Conservation (phyloP, 176 grass and related monocot species). For the Oryza nivara region DNA sequence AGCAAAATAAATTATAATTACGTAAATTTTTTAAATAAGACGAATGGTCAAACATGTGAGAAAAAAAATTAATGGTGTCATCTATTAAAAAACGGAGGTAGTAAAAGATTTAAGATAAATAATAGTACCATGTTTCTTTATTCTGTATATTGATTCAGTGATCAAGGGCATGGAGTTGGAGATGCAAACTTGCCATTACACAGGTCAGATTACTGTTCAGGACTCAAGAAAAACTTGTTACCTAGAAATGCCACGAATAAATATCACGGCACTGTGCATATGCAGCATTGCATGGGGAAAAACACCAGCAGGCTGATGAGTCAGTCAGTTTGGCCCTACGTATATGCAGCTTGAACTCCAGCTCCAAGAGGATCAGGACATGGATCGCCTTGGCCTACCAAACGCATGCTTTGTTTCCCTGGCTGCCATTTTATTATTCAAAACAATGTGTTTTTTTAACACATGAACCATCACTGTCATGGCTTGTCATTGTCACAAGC, state of each 20-base stretch:
- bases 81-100: too few species aligned
- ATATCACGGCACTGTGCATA: not conserved
- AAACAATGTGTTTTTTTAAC: not conserved
- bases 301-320: not conserved
- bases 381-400: constrained; percentile 31
- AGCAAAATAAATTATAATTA: too few species aligned
- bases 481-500: constrained; percentile 50
- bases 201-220: constrained; percentile 7
- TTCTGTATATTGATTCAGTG: not conserved
- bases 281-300: not conserved
- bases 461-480: constrained; percentile 42
- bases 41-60: too few species aligned
- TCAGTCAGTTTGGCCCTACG: not conserved
- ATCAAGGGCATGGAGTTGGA: not conserved
- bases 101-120: not conserved
- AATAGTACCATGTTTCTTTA: too few species aligned
- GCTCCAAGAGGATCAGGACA: constrained; percentile 42
- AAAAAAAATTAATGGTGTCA: too few species aligned
- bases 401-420: constrained; percentile 13
- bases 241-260: not conserved
- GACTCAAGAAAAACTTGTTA: not conserved
- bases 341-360: constrained; percentile 37
- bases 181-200: not conserved
- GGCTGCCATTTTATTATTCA: not conserved
- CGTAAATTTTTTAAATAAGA: too few species aligned